Percentiles rank a stretch among this genome's conserved stretches.
Conservation (phyloP, 2,329 filamentous ascomycete genomes). For the Neonectria hederae region DNA sequence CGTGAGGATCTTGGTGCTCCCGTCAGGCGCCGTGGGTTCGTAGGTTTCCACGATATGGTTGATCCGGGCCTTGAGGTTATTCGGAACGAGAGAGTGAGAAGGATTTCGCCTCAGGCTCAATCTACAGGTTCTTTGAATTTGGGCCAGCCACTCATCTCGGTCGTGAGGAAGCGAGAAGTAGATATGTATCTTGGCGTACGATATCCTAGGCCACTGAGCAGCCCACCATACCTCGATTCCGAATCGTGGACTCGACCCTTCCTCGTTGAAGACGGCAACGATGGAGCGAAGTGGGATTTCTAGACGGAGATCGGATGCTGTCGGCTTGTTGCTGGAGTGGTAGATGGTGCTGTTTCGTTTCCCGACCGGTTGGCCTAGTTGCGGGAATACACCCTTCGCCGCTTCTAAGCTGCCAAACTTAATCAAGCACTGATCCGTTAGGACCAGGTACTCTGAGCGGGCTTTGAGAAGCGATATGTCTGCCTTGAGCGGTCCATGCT, state of each 20-base stretch:
- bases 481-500: slow-evolving; percentile 58
- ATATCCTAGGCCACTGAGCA: slow-evolving; percentile 53
- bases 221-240: slow-evolving; percentile 68
- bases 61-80: slow-evolving; percentile 59
- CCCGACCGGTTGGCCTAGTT: slow-evolving; percentile 47
- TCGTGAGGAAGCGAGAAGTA: slow-evolving; percentile 60
- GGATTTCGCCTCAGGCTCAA: slow-evolving; percentile 49
- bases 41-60: slow-evolving; percentile 56
- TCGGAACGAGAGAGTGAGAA: slow-evolving; percentile 51
- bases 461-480: slow-evolving; percentile 60
- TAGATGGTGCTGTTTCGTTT: slow-evolving; percentile 37
- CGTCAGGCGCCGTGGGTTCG: slow-evolving; percentile 49
- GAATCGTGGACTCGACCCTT: slow-evolving; percentile 59
- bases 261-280: slow-evolving; percentile 62
- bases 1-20: slow-evolving; percentile 49
- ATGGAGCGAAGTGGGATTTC: slow-evolving; percentile 61
- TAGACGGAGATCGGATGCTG: slow-evolving; percentile 51
- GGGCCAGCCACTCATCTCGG: slow-evolving; percentile 60
- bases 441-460: slow-evolving; percentile 61
- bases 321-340: slow-evolving; percentile 41
- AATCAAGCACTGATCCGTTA: slow-evolving; percentile 61
- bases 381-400: slow-evolving; percentile 58
- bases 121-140: slow-evolving; percentile 55
- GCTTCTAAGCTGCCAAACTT: slow-evolving; percentile 60
- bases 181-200: slow-evolving; percentile 59